Conservation (phyloP, 2,329 filamentous ascomycete species). For the Alternaria metachromatica region DNA sequence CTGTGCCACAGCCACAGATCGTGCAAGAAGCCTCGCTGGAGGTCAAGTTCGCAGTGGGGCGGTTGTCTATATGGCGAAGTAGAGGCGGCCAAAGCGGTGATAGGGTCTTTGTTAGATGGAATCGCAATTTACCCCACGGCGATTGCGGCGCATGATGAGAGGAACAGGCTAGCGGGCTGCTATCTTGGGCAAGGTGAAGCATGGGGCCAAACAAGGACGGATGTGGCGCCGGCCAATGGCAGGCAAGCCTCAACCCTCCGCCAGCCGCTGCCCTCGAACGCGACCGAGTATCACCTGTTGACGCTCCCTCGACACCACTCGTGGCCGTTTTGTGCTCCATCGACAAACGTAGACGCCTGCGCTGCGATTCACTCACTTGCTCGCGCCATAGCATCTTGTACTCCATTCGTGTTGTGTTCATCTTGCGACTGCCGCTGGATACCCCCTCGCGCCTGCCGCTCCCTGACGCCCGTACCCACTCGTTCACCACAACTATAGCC, state of each 20-base stretch:
- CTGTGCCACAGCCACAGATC: constrained; percentile 18
- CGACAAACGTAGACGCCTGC: constrained; percentile 38
- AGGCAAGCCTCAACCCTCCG: constrained; percentile 12
- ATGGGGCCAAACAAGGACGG: constrained; percentile 20
- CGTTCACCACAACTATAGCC: constrained; percentile 1
- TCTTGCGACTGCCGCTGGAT: constrained; percentile 21
- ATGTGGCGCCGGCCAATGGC: constrained; percentile 22
- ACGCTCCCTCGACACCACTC: constrained; percentile 34
- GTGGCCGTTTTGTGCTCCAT: constrained; percentile 21
- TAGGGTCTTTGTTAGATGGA: constrained; percentile 13
- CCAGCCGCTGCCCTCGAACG: constrained; percentile 22
- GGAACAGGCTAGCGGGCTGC: constrained; percentile 37
- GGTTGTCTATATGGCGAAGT: background rate
- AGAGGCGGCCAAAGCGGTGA: constrained; percentile 4
- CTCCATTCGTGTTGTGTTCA: constrained; percentile 16
- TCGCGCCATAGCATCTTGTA: constrained; percentile 15
- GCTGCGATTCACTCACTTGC: constrained; percentile 27
- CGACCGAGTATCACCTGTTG: constrained; percentile 13
- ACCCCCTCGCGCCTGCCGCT: constrained; percentile 34
- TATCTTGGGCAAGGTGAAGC: constrained; percentile 26
- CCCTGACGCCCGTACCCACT: constrained; percentile 20
- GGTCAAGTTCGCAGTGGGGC: background rate
- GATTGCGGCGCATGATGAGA: constrained; percentile 10
- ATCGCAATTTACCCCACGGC: constrained; percentile 29
- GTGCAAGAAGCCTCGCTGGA: background rate